Conservation (phyloP, 208 protist species). For the Tetramitus jugosus region DNA sequence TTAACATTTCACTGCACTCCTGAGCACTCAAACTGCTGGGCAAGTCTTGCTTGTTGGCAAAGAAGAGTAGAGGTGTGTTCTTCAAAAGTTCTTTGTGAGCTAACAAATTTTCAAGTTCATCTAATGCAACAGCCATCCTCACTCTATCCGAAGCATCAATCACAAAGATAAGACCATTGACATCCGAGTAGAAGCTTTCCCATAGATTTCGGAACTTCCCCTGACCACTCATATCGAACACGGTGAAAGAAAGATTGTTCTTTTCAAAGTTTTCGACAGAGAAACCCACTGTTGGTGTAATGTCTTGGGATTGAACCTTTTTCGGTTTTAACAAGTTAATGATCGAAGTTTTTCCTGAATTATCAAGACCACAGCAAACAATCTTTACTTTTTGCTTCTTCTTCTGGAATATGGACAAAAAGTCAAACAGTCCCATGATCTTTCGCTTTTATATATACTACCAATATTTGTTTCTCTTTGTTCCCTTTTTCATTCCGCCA, state of each 20-base stretch:
- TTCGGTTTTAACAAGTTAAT: conserved; percentile 54
- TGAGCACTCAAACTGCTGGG: conserved; percentile 28
- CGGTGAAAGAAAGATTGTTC: conserved; percentile 44
- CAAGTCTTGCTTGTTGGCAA: conserved; percentile 57
- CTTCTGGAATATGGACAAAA: too few relatives aligned
- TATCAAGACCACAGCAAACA: conserved; percentile 46
- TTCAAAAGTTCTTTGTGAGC: conserved; percentile 30
- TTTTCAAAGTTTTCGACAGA: conserved; percentile 46
- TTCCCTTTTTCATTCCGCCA: too few relatives aligned
- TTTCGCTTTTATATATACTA: too few relatives aligned
- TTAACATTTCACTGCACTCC: conserved; percentile 39
- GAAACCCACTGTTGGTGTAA: conserved; percentile 53
- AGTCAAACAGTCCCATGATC: too few relatives aligned
- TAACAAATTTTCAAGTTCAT: conserved; percentile 47
- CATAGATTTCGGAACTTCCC: conserved; percentile 42
- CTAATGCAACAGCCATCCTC: conserved; percentile 51
- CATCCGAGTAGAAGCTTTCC: conserved; percentile 52
- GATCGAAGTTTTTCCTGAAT: conserved; percentile 55
- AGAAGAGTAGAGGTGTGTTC: conserved; percentile 47
- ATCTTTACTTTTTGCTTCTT: conserved; percentile 21
- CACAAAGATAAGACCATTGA: conserved; percentile 56
- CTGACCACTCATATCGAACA: conserved; percentile 58
- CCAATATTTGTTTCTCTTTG: too few relatives aligned
- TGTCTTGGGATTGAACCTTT: conserved; percentile 36
- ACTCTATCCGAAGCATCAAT: conserved; percentile 51